Percentiles rank a stretch among this genome's conserved stretches.
Conservation (phyloP, 768 basidiomycete genomes). For the Suillus weaverae region DNA sequence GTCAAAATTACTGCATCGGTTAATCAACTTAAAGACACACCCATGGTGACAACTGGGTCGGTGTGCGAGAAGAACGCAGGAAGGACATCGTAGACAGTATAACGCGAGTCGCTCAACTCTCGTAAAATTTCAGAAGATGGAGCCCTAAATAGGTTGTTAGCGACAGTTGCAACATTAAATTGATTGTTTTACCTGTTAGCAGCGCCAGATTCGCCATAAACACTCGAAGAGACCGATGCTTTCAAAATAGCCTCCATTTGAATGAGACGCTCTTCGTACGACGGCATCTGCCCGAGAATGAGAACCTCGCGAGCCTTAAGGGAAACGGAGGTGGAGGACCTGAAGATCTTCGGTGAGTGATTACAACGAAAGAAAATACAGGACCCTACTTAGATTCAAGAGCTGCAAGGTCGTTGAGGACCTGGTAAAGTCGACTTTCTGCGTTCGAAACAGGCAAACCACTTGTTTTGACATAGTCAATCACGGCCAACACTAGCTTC, state of each 20-base stretch:
- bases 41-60: constrained; percentile 82
- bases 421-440: constrained; percentile 73
- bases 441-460: constrained; percentile 72
- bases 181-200: constrained; percentile 50
- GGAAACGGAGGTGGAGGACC: constrained; percentile 88
- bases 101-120: constrained; percentile 94
- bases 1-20: not conserved
- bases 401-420: constrained; percentile 77
- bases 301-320: constrained; percentile 97
- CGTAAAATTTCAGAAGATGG: constrained; percentile 86
- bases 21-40: constrained; percentile 41
- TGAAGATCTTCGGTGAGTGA: constrained; percentile 29
- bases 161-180: not conserved
- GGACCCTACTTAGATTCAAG: constrained; percentile 76
- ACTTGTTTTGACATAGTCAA: constrained; percentile 87
- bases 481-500: constrained; percentile 79
- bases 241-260: constrained; percentile 96
- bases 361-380: not conserved
- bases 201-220: constrained; percentile 82
- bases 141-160: constrained; percentile 44
- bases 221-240: constrained; percentile 80
- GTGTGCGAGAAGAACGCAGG: constrained; percentile 91
- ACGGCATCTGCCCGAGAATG: constrained; percentile 94
- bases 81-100: constrained; percentile 96
- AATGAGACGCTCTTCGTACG: constrained; percentile 87